These are phyloP conservation scores for Meredithiella fracta DNA, from an alignment of 2,329 filamentous ascomycete genomes.

Conservation along the genomic window DNA sequence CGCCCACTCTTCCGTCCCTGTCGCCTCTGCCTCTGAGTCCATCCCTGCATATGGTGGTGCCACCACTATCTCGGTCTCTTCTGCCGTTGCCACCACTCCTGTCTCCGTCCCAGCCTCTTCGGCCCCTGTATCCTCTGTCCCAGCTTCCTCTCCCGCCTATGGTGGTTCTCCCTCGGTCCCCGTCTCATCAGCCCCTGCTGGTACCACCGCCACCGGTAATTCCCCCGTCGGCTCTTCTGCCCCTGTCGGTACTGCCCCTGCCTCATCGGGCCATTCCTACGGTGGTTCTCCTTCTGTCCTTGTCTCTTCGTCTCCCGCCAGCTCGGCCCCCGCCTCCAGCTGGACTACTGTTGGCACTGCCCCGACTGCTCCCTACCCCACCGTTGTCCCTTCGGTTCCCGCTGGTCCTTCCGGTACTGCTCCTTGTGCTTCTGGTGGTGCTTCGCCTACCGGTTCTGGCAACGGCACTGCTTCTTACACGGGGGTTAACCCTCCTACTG, in stretches of 20 bases:
- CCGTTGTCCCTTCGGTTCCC: not conserved
- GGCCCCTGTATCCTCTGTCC: not conserved
- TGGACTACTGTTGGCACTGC: not conserved
- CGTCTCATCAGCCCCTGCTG: not conserved
- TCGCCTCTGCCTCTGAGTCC: not conserved
- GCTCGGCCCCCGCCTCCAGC: not conserved
- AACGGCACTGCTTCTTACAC: slow-evolving; percentile 7
- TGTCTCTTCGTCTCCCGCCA: not conserved
- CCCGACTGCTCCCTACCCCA: not conserved
- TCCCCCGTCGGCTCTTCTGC: not conserved
- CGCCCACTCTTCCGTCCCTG: not conserved
- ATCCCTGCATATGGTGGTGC: not conserved
- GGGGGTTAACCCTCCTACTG: not conserved
- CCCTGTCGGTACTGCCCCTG: slow-evolving; percentile 5
- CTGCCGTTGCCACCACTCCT: not conserved
- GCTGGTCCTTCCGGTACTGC: not conserved
- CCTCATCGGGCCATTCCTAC: too few species aligned
- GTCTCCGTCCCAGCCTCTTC: not conserved
- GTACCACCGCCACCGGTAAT: not conserved
- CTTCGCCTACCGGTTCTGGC: not conserved
- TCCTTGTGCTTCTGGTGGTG: not conserved
- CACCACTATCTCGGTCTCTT: not conserved
- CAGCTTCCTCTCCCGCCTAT: not conserved
- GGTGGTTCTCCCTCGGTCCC: not conserved
- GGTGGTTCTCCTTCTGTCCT: not conserved